Conservation (phyloP, 305 asterid species). For the Fraxinus angustifolia region DNA sequence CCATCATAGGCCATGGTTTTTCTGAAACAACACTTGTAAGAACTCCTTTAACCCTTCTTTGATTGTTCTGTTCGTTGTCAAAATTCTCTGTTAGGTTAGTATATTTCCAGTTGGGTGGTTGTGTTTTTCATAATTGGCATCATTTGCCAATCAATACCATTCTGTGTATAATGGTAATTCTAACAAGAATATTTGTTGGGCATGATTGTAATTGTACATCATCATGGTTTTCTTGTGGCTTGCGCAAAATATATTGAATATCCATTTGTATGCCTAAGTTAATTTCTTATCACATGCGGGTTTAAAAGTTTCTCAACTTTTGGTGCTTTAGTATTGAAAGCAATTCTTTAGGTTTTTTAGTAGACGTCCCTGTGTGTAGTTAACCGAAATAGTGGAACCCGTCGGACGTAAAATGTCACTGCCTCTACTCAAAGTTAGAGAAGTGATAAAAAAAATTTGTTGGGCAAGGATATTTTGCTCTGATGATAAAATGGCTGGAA, state of each 20-base stretch:
- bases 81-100: not conserved
- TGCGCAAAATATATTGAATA: not conserved
- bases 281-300: not conserved
- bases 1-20: not conserved
- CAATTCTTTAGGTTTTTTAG: not conserved
- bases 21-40: not conserved
- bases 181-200: slow-evolving; percentile 19
- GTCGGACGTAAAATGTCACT: not conserved
- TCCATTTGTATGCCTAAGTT: not conserved
- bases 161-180: slow-evolving; percentile 22
- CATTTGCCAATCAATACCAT: slow-evolving; percentile 7
- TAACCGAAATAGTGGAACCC: too few relatives aligned
- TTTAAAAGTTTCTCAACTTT: not conserved
- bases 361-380: not conserved
- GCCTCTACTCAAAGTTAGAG: not conserved
- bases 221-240: not conserved
- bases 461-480: not conserved
- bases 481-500: not conserved
- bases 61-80: not conserved
- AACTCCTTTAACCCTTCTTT: not conserved
- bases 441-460: too few relatives aligned
- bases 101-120: not conserved
- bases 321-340: not conserved
- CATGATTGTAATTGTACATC: not conserved
- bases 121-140: not conserved